Evolutionary conservation across 441 rosid genomes (phyloP).

Genomic region (Populus tomentosa): DNA sequence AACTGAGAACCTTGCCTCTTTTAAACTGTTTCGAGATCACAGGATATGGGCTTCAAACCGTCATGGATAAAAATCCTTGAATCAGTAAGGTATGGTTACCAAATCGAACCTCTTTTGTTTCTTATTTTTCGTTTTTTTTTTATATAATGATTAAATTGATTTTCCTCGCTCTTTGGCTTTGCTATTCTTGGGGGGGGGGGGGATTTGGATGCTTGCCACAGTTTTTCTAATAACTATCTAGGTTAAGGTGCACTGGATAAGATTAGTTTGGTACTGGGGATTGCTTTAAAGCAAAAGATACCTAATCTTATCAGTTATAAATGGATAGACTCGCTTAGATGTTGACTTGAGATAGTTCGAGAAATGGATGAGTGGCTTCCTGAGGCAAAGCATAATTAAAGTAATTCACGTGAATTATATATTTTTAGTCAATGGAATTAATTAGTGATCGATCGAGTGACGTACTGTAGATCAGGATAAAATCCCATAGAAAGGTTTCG

Average conservation of each 20-base stretch:
- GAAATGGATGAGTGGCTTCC: not conserved
- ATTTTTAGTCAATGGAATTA: not conserved
- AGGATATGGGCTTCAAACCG: conserved; percentile 55
- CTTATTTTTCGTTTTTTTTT: not conserved
- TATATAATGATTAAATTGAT: not conserved
- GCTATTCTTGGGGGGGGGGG: too few species aligned
- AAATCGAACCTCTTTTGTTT: not conserved
- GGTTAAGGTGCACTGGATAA: conserved; percentile 34
- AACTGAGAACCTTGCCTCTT: conserved; percentile 58
- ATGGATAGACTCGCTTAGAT: not conserved
- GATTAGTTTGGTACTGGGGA: not conserved
- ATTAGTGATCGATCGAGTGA: not conserved
- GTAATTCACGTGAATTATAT: not conserved
- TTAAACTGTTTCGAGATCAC: conserved; percentile 58
- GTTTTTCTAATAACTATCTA: conserved; percentile 24
- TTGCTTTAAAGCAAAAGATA: not conserved
- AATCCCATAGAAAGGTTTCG: not conserved
- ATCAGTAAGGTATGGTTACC: conserved; percentile 50
- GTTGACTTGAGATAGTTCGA: not conserved
- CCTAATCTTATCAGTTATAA: not conserved
- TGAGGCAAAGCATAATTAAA: not conserved
- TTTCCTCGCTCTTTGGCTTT: not conserved
- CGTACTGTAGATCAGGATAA: not conserved
- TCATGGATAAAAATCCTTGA: conserved; percentile 54
- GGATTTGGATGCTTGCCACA: conserved; percentile 6